phyloP scores from a whole-genome alignment of 2,329 filamentous ascomycete species.

The Chlorencoelia australis region DNA sequence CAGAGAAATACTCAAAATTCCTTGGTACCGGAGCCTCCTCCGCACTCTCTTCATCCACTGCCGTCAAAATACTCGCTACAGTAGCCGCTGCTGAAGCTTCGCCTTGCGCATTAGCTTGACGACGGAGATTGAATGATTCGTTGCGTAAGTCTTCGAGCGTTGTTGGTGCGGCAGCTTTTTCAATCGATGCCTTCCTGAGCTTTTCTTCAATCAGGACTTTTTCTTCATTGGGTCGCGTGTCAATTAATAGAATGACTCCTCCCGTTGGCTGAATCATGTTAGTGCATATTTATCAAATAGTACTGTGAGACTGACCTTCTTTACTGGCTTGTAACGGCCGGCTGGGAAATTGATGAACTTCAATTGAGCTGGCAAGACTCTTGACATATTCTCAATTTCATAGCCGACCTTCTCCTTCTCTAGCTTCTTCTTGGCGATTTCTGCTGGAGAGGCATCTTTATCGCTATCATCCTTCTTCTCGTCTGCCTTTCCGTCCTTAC shows the following conservation, averaged over 20 bases:
- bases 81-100: constrained; percentile 48
- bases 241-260: constrained; percentile 82
- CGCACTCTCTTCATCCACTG: constrained; percentile 64
- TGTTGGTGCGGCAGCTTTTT: constrained; percentile 42
- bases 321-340: constrained; percentile 86
- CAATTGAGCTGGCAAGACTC: constrained; percentile 83
- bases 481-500: constrained; percentile 36
- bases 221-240: constrained; percentile 67
- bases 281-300: constrained; percentile 26
- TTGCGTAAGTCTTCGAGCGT: constrained; percentile 22
- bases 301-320: constrained; percentile 54
- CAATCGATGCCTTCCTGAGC: constrained; percentile 67
- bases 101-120: constrained; percentile 28
- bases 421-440: constrained; percentile 71
- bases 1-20: constrained; percentile 70
- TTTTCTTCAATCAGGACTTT: constrained; percentile 85
- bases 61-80: constrained; percentile 71
- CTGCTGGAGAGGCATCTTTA: constrained; percentile 44
- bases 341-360: constrained; percentile 92
- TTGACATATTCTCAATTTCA: constrained; percentile 93
- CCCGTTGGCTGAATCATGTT: constrained; percentile 65
- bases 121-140: constrained; percentile 31
- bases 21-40: constrained; percentile 61
- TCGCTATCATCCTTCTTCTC: constrained; percentile 54
- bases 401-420: constrained; percentile 97